Base-by-base conservation (phyloP, 2,329 filamentous ascomycete genomes). In the Myrmaecium sp. region DNA sequence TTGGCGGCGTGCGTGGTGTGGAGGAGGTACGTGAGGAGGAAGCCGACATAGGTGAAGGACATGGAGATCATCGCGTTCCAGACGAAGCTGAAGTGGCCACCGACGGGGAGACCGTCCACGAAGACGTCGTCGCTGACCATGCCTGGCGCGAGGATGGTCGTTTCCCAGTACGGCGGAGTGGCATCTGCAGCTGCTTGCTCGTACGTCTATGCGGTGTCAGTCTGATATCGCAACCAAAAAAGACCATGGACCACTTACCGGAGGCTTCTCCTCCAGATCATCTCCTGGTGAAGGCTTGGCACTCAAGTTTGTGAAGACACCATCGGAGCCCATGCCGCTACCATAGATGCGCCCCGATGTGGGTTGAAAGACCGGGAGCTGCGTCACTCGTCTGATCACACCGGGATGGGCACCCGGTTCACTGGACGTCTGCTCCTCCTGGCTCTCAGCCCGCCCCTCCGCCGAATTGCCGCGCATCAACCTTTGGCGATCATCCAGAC, bases 1-100 rank as follows among this genome's bases (percentile, higher is more conserved):
- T 98, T 98, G 42, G 89, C 89, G 4, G 89, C 89, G 52, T 98
- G 89, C 5, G 86, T 93, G 16, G 89, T 95, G 63, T 98, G 89
- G 3, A 98, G 68, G 30, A 98, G 79, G 51, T 98, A 98, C 15
- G 89, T 95, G 42, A 98, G 77, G 16, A 98, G 71, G 64, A 98
- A 98, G 28, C 89, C 89, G 54, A 94, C 81, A 36, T 95, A 69
- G 52, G 92, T 81, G 63, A 98, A 95, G 22, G 84, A 92, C 66
- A 92, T 86, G 37, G 82, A 91, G 38, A 98, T 95, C 70, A 95
- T 84, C 56, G 69, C 78, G 56, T 91, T 91, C 81, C 81, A 91
- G 39, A 86, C 60, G 43, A 91, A 91, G 33, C 72, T 77, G 57
- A 91, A 91, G 34, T 89, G 60, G 25, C 79, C 83, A 36, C 81